Conservation (phyloP, 306 rosid genomes). For the Castanea sativa region DNA sequence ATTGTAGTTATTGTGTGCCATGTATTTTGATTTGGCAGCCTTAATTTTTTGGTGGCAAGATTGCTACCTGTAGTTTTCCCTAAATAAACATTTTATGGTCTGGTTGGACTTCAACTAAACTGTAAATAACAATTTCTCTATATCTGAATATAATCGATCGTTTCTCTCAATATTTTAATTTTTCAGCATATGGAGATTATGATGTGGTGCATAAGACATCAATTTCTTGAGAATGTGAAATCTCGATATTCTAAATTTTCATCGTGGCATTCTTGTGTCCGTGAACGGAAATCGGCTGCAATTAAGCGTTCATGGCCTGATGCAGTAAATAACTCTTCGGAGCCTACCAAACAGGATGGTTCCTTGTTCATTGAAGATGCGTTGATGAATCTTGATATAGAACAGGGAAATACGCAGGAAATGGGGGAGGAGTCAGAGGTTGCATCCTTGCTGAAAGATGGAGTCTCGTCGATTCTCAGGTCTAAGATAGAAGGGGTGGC, state of each 20-base stretch:
- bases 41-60: neutral
- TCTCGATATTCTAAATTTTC: conserved; percentile 46
- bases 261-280: conserved; percentile 65
- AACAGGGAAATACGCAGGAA: conserved; percentile 37
- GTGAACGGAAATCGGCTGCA: conserved; percentile 78
- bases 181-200: conserved; percentile 91
- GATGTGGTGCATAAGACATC: conserved; percentile 79
- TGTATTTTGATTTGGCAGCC: neutral
- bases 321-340: conserved; percentile 57
- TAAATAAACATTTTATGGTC: neutral
- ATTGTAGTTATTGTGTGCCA: neutral
- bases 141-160: neutral
- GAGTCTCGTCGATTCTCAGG: conserved; percentile 42
- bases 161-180: neutral
- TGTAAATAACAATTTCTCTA: neutral
- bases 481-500: conserved; percentile 54
- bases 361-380: conserved; percentile 96
- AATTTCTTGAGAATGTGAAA: conserved; percentile 63
- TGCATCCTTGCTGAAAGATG: conserved; percentile 59
- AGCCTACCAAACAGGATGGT: conserved; percentile 58
- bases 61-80: neutral
- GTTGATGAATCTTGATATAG: conserved; percentile 70
- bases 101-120: neutral
- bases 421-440: conserved; percentile 56
- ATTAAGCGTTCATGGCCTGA: conserved; percentile 88